These are phyloP conservation scores for Suillus brevipes DNA, from an alignment of 768 basidiomycete genomes.

Conservation along the genomic window DNA sequence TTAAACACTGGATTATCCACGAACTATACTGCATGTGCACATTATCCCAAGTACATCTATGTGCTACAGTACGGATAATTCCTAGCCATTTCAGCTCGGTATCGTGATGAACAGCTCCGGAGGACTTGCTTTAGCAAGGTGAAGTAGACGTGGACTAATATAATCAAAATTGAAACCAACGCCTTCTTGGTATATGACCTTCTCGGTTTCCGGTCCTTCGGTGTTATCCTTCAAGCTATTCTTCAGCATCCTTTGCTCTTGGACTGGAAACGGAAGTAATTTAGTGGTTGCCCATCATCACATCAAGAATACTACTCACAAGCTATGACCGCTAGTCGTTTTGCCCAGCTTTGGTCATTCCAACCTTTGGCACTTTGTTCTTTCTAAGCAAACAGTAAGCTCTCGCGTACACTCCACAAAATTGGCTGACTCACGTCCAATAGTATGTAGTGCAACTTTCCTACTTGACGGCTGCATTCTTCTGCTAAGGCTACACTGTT, in stretches of 20 bases:
- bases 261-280: background rate
- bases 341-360: background rate
- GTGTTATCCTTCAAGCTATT: background rate
- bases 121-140: background rate
- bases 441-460: background rate
- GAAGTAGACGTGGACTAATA: constrained; percentile 1
- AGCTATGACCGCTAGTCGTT: background rate
- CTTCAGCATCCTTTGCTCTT: constrained; percentile 2
- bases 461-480: background rate
- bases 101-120: background rate
- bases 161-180: background rate
- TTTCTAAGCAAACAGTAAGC: background rate
- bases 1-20: background rate
- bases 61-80: background rate
- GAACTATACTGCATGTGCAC: background rate
- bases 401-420: background rate
- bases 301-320: background rate
- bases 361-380: background rate
- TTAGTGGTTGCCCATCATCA: background rate
- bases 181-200: constrained; percentile 3
- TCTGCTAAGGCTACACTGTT: background rate
- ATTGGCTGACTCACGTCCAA: background rate
- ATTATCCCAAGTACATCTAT: background rate
- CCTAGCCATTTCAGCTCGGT: background rate
- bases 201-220: background rate